Evolutionary conservation across 257 asterid genomes (phyloP).

Genomic region (Capsicum rhomboideum): DNA sequence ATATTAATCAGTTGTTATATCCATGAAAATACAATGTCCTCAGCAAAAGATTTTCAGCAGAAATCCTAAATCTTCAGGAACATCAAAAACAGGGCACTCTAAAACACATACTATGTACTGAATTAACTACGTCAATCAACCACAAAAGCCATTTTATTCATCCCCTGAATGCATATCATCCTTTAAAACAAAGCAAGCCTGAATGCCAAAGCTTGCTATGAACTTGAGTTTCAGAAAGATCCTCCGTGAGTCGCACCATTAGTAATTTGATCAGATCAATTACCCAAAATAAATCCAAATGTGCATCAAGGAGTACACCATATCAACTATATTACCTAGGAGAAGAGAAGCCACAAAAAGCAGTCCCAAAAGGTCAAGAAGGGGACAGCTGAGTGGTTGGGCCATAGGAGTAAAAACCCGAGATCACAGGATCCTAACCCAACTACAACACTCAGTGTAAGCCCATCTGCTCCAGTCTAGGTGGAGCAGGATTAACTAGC

Average conservation of each 20-base stretch:
- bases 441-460: not conserved
- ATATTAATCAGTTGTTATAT: too few species aligned
- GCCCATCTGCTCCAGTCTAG: not conserved
- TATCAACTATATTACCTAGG: not conserved
- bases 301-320: not conserved
- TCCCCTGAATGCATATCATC: not conserved
- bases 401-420: not conserved
- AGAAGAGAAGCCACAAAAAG: not conserved
- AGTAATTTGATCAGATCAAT: not conserved
- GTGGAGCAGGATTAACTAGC: not conserved
- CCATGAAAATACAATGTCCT: too few species aligned
- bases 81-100: not conserved
- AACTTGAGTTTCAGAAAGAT: not conserved
- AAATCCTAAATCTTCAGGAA: not conserved
- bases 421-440: not conserved
- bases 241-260: not conserved
- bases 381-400: not conserved
- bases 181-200: not conserved
- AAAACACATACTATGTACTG: not conserved
- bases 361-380: not conserved
- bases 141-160: not conserved
- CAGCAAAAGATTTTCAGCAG: not conserved
- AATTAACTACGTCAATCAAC: not conserved
- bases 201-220: not conserved
- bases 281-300: not conserved